Conservation (phyloP, 2,329 filamentous ascomycete genomes). For the Colletotrichum orbiculare region DNA sequence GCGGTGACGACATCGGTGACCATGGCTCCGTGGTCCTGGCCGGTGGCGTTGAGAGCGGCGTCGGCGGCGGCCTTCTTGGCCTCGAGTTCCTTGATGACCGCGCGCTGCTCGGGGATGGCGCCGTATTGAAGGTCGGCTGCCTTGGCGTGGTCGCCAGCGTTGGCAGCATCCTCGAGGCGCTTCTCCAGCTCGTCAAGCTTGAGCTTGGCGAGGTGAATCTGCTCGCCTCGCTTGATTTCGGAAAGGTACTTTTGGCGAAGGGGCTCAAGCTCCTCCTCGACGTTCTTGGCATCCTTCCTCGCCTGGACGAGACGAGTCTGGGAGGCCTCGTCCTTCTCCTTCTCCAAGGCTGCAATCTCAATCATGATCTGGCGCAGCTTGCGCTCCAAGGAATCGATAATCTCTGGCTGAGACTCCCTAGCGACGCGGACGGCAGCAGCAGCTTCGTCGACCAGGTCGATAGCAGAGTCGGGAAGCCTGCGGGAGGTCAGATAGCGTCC, state of each 20-base stretch:
- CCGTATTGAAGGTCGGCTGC: slow-evolving; percentile 97
- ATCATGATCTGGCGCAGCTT: slow-evolving; percentile 92
- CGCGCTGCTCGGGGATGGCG: slow-evolving; percentile 91
- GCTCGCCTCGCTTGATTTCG: slow-evolving; percentile 89
- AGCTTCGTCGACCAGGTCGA: slow-evolving; percentile 96
- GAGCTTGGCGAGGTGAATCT: slow-evolving; percentile 93
- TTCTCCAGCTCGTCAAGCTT: slow-evolving; percentile 93
- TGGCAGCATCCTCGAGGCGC: slow-evolving; percentile 93
- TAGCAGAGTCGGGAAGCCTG: slow-evolving; percentile 93
- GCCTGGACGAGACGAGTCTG: slow-evolving; percentile 84
- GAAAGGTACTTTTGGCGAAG: slow-evolving; percentile 95
- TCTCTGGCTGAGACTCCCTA: slow-evolving; percentile 94
- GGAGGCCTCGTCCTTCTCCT: slow-evolving; percentile 95
- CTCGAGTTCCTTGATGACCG: slow-evolving; percentile 84
- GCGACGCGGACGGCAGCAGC: slow-evolving; percentile 96
- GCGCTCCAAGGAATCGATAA: slow-evolving; percentile 93
- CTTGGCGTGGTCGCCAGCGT: slow-evolving; percentile 83
- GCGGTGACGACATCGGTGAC: slow-evolving; percentile 94
- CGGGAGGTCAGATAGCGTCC: slow-evolving; percentile 92
- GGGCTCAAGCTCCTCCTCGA: slow-evolving; percentile 91
- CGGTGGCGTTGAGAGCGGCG: slow-evolving; percentile 68
- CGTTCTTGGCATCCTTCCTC: slow-evolving; percentile 91
- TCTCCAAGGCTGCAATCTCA: slow-evolving; percentile 93
- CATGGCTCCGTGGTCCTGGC: slow-evolving; percentile 74
- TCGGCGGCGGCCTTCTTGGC: slow-evolving; percentile 83